Evolutionary conservation across 2,329 filamentous ascomycete species (phyloP).

Genomic region (Fusarium drepaniforme): DNA sequence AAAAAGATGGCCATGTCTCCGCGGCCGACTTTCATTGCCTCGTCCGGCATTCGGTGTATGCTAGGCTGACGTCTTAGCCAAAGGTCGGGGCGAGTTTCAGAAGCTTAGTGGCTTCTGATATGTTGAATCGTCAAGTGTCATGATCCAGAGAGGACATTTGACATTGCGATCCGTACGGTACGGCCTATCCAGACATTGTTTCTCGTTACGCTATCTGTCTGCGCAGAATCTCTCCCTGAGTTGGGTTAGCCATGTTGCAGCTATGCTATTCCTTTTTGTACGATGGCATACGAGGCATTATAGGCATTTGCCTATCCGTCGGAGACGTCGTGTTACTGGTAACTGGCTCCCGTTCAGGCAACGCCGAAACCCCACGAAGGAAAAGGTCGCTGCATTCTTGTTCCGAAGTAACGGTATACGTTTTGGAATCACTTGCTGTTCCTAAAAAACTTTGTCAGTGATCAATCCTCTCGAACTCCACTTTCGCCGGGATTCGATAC

Average conservation of each 20-base stretch:
- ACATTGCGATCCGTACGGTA: slow-evolving; percentile 48
- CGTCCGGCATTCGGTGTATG: background rate
- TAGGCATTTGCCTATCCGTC: slow-evolving; percentile 11
- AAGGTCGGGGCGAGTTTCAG: background rate
- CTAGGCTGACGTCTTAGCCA: background rate
- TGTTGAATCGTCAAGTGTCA: slow-evolving; percentile 11
- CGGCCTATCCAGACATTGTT: slow-evolving; percentile 49
- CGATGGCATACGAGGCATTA: slow-evolving; percentile 23
- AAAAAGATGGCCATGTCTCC: background rate
- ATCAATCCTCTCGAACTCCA: background rate
- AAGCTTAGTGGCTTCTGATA: background rate
- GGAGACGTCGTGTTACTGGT: slow-evolving; percentile 11
- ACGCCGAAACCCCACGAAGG: slow-evolving; percentile 37
- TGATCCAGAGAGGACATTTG: slow-evolving; percentile 34
- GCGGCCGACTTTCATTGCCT: background rate
- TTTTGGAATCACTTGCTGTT: background rate
- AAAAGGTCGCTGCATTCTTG: slow-evolving; percentile 42
- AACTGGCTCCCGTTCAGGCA: slow-evolving; percentile 43
- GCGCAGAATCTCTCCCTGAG: background rate
- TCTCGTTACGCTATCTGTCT: slow-evolving; percentile 18
- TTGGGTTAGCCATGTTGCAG: background rate
- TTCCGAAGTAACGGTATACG: slow-evolving; percentile 39
- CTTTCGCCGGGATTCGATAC: background rate
- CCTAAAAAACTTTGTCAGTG: background rate
- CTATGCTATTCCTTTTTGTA: background rate